Conservation (phyloP, 164 flowering plant genomes). For the Aristolochia californica region DNA sequence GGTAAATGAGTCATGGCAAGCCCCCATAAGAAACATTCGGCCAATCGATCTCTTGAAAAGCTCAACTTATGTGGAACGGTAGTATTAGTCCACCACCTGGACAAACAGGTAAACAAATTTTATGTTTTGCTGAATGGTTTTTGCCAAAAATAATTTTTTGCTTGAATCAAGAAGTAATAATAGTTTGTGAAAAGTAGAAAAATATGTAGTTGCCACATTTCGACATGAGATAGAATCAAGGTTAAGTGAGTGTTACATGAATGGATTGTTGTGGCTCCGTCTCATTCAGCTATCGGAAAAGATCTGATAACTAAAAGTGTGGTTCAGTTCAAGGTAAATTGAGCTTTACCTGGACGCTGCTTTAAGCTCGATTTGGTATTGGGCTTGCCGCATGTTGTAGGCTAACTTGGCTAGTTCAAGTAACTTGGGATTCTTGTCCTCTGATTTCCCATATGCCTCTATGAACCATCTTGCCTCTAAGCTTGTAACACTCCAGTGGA, state of each 20-base stretch:
- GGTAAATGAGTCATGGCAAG: neutral
- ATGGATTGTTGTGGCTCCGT: too few relatives aligned
- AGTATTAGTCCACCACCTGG: conserved; percentile 42
- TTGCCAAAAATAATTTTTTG: too few relatives aligned
- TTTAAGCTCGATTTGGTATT: conserved; percentile 27
- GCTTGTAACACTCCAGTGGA: conserved; percentile 28
- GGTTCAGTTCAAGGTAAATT: too few relatives aligned
- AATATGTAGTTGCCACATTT: too few relatives aligned
- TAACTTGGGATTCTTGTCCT: conserved; percentile 8
- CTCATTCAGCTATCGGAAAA: too few relatives aligned
- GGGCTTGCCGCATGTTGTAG: conserved; percentile 35
- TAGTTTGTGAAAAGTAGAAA: too few relatives aligned
- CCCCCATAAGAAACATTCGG: conserved; percentile 4
- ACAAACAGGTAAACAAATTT: neutral
- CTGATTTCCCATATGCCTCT: conserved; percentile 6
- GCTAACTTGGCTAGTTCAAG: conserved; percentile 32
- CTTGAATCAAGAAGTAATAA: too few relatives aligned
- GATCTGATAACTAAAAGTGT: too few relatives aligned
- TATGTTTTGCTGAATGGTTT: neutral
- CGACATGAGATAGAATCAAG: too few relatives aligned
- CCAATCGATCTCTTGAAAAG: conserved; percentile 13
- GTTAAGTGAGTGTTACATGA: too few relatives aligned
- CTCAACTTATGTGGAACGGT: conserved; percentile 14
- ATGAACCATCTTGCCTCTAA: conserved; percentile 31
- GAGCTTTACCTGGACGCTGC: too few relatives aligned